Percentiles rank a stretch among this genome's conserved stretches.
Conservation (phyloP, 768 basidiomycete genomes). For the Pholiota conissans region DNA sequence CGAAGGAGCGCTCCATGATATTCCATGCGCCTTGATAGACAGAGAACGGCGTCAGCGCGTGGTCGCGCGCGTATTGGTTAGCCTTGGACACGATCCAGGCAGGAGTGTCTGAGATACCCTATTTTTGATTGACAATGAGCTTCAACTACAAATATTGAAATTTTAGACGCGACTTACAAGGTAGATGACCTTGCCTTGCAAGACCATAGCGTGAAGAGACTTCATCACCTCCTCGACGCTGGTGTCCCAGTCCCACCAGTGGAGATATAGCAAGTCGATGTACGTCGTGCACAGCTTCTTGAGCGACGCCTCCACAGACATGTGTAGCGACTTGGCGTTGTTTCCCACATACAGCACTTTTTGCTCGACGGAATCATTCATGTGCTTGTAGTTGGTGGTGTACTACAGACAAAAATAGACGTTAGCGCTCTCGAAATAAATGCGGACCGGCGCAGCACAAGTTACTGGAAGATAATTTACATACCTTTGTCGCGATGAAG, state of each 20-base stretch:
- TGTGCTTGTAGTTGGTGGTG: slow-evolving; percentile 1
- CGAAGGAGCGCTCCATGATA: slow-evolving; percentile 45
- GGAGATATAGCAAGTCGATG: slow-evolving; percentile 35
- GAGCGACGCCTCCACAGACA: slow-evolving; percentile 41
- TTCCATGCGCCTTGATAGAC: slow-evolving; percentile 54
- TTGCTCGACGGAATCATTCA: neutral
- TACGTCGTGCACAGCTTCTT: slow-evolving; percentile 46
- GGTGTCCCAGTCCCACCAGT: slow-evolving; percentile 54
- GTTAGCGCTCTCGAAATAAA: neutral
- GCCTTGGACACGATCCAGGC: slow-evolving; percentile 50
- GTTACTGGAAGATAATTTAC: neutral
- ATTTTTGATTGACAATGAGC: neutral
- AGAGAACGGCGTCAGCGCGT: slow-evolving; percentile 50
- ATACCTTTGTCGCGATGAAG: slow-evolving; percentile 18
- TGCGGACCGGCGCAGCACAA: no score
- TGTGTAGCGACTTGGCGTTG: slow-evolving; percentile 39
- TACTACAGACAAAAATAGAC: neutral
- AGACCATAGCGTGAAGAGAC: slow-evolving; percentile 49
- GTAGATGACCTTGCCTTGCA: slow-evolving; percentile 53
- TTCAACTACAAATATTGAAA: neutral
- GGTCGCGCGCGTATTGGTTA: slow-evolving; percentile 51
- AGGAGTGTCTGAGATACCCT: slow-evolving; percentile 44
- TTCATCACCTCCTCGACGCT: slow-evolving; percentile 59
- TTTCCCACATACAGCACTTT: slow-evolving; percentile 20
- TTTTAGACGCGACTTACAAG: slow-evolving; percentile 19